Evolutionary conservation across 371 early-diverging fungal genomes (phyloP), one percentile per base, ranked within the genome.

Genomic region (Apophysomyces trapeziformis): DNA sequence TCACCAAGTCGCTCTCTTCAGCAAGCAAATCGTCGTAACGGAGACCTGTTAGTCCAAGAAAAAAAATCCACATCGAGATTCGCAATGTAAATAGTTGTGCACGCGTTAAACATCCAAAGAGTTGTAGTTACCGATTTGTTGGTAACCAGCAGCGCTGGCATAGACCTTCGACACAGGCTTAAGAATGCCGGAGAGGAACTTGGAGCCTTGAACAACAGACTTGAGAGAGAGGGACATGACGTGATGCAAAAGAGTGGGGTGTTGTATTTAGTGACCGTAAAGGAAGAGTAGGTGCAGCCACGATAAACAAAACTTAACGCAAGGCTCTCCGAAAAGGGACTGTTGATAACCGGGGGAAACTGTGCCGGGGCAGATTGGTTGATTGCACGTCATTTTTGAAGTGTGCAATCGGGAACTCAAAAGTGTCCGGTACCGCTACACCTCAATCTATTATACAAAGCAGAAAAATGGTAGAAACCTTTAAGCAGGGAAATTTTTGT

Each of bases 1-100:
- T 85, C 50, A 93, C 91, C 44, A 93, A 74, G 21, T 87, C 89
- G 60, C 83, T 89, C 76, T 98, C 97, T 64, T 95, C 96, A 57
- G 89, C 86, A 78, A 96, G 79, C 65, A 97, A 77, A 77, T 98
- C 98, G 84, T 98, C 98, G 72, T 91, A 93, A 54, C 88, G 84
- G 60, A 97, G 86, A 72, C 98, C 98, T 93, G 66, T 21, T 4
- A 60, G 43, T 56, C 16, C 18, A 39, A 35, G 38, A 41, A n/a
- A 13, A 38, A 16, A 14, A 39, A 46, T 38, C 18, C 12, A 9
- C 54, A 56, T 41, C 41, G 26, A 16, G 11, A 9, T 43, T 38
- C 2, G 32, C 14, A 38, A 12, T 3, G 14, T 11, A 38, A 18
- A 11, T 37, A 12, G 56, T 73, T 73, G 41, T 37, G 39, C 69